Evolutionary conservation across 441 rosid genomes (phyloP), one percentile per base, ranked within the genome.

Genomic region (Isatis lusitanica): DNA sequence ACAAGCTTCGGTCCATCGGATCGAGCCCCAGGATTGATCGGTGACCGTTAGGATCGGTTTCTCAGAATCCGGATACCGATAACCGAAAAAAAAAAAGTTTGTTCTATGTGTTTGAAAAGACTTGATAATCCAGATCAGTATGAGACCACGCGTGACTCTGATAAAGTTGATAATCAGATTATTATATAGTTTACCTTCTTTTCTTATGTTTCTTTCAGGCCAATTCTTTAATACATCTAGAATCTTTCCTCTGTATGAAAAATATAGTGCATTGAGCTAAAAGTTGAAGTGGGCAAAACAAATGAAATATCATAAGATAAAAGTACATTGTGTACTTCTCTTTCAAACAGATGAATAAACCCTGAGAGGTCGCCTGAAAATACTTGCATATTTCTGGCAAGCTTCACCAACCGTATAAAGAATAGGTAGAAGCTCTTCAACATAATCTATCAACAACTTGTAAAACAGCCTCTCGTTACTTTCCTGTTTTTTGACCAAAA

Each of bases 401-500:
- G 98, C 98, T 79, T 93, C 97, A 63, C 98, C 98, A 5, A 91
- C 97, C 8, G 96, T 91, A 71, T 93, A 93, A 43, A 89, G 91
- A 51, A 93, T 67, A 5, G 97, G 98, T 38, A 91, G 96, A 75
- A 93, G 80, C 83, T 93, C 98, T 82, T 90, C 98, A 61, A 93
- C 94, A 73, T 93, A 77, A 74, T 93, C 94, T 52, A 91, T 84
- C 36, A 93, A 82, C 60, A 93, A 83, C 87, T 89, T 93, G 81
- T 91, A 93, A 79, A 93, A 93, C 71, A 93, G 76, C 73, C 84
- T 90, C 80, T 89, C 90, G 79, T 93, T 93, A 68, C 95, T 85
- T 76, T 92, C 93, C 94, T 92, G 89, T 77, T 39, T 66, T 47
- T 51, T n/a, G n/a, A n/a, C n/a, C n/a, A n/a, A n/a, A n/a, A 62